phyloP scores from a whole-genome alignment of 2,329 filamentous ascomycete species.

The Microdochium bolleyi region DNA sequence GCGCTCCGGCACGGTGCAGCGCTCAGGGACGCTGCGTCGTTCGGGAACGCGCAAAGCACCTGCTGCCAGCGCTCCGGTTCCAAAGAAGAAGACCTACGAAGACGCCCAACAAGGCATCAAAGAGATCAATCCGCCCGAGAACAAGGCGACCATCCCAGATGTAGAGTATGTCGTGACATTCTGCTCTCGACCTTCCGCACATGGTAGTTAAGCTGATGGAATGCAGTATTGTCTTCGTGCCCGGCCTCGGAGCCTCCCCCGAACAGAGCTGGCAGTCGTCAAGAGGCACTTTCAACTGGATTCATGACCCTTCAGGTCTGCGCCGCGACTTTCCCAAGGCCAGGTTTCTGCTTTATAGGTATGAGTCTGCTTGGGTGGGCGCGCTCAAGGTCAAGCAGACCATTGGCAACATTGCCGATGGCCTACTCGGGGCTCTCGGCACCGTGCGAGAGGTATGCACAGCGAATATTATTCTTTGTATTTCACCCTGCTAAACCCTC shows the following conservation, averaged over 20 bases:
- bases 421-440: slow-evolving; percentile 23
- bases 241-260: slow-evolving; percentile 29
- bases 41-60: slow-evolving; percentile 4
- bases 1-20: background rate
- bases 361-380: slow-evolving; percentile 31
- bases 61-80: background rate
- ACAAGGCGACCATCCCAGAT: slow-evolving; percentile 18
- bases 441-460: slow-evolving; percentile 22
- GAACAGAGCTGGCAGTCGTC: slow-evolving; percentile 29
- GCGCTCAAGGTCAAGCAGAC: slow-evolving; percentile 31
- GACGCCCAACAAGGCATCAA: slow-evolving; percentile 28
- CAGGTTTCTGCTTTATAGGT: slow-evolving; percentile 30
- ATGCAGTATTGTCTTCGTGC: slow-evolving; percentile 29
- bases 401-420: slow-evolving; percentile 27
- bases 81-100: slow-evolving; percentile 23
- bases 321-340: slow-evolving; percentile 29
- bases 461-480: background rate
- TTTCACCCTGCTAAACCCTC: background rate
- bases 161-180: slow-evolving; percentile 20
- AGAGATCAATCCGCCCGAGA: slow-evolving; percentile 25
- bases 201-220: slow-evolving; percentile 3
- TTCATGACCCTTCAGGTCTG: slow-evolving; percentile 23
- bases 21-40: slow-evolving; percentile 3
- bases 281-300: slow-evolving; percentile 30
- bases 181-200: background rate